Conservation (phyloP, 2,329 filamentous ascomycete genomes). For the Gnomoniopsis sp. region DNA sequence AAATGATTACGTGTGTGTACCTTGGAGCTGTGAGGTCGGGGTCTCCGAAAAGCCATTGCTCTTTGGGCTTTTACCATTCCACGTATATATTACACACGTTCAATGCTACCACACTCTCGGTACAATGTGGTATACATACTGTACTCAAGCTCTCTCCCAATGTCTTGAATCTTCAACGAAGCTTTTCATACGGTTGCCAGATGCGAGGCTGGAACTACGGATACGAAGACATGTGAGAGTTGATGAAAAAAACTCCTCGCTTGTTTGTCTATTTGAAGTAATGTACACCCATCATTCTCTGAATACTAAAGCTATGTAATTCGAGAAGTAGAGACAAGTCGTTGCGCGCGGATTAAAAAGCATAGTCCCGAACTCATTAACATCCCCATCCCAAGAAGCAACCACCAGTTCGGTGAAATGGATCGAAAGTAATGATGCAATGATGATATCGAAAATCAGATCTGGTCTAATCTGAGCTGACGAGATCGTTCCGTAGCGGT, state of each 20-base stretch:
- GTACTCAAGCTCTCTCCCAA: too few species aligned
- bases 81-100: too few species aligned
- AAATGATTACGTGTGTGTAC: slow-evolving; percentile 15
- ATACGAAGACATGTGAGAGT: too few species aligned
- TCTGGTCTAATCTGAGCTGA: not conserved
- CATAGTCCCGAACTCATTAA: not conserved
- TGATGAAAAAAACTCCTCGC: not conserved
- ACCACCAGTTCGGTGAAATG: not conserved
- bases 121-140: too few species aligned
- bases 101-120: too few species aligned
- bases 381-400: too few species aligned
- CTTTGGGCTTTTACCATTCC: too few species aligned
- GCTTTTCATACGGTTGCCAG: too few species aligned
- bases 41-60: too few species aligned
- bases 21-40: not conserved
- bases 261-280: not conserved
- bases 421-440: not conserved
- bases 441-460: not conserved
- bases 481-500: not conserved
- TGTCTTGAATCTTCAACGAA: too few species aligned
- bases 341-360: not conserved
- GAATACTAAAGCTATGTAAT: not conserved
- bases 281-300: not conserved
- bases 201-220: too few species aligned
- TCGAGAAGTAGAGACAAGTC: not conserved